phyloP scores from a whole-genome alignment of 2,329 filamentous ascomycete genomes.

The Penicillium sp. region DNA sequence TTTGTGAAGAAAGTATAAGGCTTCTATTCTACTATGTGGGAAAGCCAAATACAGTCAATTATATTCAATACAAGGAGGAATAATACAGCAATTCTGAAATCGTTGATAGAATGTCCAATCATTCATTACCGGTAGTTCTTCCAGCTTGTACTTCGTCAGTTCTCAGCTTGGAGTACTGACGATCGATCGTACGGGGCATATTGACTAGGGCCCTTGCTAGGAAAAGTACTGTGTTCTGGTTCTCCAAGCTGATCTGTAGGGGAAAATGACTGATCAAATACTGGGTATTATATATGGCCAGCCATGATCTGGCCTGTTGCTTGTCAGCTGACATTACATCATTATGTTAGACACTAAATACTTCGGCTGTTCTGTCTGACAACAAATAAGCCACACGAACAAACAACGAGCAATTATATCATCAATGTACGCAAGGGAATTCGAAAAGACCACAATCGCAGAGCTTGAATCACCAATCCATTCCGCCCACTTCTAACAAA shows the following conservation, averaged over 20 bases:
- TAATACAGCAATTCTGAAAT: too few species aligned
- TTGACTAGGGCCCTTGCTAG: too few species aligned
- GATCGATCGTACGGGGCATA: too few species aligned
- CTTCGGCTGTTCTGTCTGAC: neutral
- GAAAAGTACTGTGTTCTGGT: too few species aligned
- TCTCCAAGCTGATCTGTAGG: too few species aligned
- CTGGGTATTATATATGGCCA: too few species aligned
- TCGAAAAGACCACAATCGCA: neutral
- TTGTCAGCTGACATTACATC: neutral
- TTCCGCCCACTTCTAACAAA: neutral
- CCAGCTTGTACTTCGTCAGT: too few species aligned
- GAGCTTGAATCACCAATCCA: neutral
- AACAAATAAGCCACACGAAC: neutral
- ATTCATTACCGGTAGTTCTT: too few species aligned
- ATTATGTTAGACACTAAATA: slow-evolving; percentile 1
- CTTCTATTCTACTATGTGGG: neutral
- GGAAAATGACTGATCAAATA: too few species aligned
- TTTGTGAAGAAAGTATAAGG: slow-evolving; percentile 14
- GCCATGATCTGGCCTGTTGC: neutral
- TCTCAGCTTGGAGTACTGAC: too few species aligned
- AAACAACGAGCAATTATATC: neutral
- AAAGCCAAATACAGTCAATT: neutral
- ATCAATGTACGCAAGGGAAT: neutral
- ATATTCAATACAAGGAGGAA: neutral
- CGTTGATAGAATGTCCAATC: neutral